These are phyloP conservation scores for Trichoderma sp. DNA, from an alignment of 2,329 filamentous ascomycete species.

Conservation along the genomic window DNA sequence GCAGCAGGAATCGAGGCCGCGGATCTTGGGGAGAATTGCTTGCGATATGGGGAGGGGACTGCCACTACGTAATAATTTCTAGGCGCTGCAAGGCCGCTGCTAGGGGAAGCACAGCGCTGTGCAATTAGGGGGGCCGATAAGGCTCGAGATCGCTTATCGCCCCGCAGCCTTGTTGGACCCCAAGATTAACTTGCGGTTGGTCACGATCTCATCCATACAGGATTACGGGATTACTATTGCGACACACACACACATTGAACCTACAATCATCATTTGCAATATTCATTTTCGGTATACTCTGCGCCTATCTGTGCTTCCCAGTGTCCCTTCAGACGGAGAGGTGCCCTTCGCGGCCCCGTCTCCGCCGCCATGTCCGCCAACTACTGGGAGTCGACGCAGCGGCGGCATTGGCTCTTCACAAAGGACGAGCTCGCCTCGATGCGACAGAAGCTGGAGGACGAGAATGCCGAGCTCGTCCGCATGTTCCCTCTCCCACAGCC, in stretches of 20 bases:
- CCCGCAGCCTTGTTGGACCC: slow-evolving; percentile 16
- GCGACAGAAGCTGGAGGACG: slow-evolving; percentile 73
- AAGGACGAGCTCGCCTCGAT: slow-evolving; percentile 74
- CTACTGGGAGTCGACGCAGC: slow-evolving; percentile 95
- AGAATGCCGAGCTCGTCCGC: slow-evolving; percentile 70
- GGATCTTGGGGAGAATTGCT: slow-evolving; percentile 8
- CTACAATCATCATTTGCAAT: neutral
- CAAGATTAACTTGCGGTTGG: neutral
- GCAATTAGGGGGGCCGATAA: slow-evolving; percentile 17
- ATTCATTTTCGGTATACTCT: neutral
- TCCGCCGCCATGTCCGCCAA: slow-evolving; percentile 74
- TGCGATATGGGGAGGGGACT: neutral
- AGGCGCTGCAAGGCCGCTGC: slow-evolving; percentile 6
- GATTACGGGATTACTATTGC: neutral
- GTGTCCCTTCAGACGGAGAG: neutral
- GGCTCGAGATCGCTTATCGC: slow-evolving; percentile 18
- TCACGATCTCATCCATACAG: neutral
- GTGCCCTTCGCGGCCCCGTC: slow-evolving; percentile 16
- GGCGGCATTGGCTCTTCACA: slow-evolving; percentile 85
- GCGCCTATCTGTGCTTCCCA: neutral
- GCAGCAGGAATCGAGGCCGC: slow-evolving; percentile 16
- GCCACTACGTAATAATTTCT: slow-evolving; percentile 21
- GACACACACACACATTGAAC: neutral
- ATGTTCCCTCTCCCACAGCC: slow-evolving; percentile 80
- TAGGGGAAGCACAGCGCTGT: neutral